Percentiles rank a stretch among this genome's conserved stretches.
Conservation (phyloP, 2,329 filamentous ascomycete genomes). For the Apiospora hydei region DNA sequence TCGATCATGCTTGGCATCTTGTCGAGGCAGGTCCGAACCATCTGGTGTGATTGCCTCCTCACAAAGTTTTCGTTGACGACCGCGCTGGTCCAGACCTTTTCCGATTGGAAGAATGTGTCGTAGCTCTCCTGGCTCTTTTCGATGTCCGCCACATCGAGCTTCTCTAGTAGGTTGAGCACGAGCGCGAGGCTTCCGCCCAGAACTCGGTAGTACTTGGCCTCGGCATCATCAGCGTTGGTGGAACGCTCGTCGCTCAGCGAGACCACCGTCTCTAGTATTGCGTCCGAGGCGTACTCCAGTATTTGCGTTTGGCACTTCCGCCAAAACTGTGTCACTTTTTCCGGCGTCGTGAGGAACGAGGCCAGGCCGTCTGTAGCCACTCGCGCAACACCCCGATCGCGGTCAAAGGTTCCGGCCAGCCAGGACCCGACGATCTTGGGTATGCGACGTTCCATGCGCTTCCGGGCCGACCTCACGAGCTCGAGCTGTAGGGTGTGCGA, state of each 20-base stretch:
- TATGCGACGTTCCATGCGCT: slow-evolving; percentile 83
- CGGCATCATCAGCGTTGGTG: slow-evolving; percentile 82
- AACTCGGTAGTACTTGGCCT: slow-evolving; percentile 85
- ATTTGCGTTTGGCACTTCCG: slow-evolving; percentile 82
- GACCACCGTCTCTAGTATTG: slow-evolving; percentile 79
- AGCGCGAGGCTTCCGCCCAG: slow-evolving; percentile 62
- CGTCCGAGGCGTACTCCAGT: slow-evolving; percentile 81
- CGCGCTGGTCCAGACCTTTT: slow-evolving; percentile 71
- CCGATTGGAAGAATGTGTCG: slow-evolving; percentile 69
- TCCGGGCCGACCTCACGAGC: slow-evolving; percentile 70
- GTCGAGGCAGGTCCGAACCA: slow-evolving; percentile 58
- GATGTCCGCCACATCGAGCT: slow-evolving; percentile 58
- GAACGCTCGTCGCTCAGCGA: slow-evolving; percentile 90
- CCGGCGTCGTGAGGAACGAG: slow-evolving; percentile 77
- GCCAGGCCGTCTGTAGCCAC: slow-evolving; percentile 80
- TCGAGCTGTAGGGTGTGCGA: slow-evolving; percentile 77
- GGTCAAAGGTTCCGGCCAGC: slow-evolving; percentile 89
- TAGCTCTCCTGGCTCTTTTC: slow-evolving; percentile 69
- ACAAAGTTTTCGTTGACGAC: slow-evolving; percentile 66
- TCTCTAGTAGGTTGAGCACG: slow-evolving; percentile 60
- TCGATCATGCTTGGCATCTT: slow-evolving; percentile 55
- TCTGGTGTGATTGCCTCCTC: slow-evolving; percentile 58
- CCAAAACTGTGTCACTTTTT: slow-evolving; percentile 81
- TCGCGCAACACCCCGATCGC: slow-evolving; percentile 76
- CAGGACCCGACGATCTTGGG: slow-evolving; percentile 84